phyloP scores from a whole-genome alignment of 2,329 filamentous ascomycete genomes.

The Hymenoscyphus fructigenus region DNA sequence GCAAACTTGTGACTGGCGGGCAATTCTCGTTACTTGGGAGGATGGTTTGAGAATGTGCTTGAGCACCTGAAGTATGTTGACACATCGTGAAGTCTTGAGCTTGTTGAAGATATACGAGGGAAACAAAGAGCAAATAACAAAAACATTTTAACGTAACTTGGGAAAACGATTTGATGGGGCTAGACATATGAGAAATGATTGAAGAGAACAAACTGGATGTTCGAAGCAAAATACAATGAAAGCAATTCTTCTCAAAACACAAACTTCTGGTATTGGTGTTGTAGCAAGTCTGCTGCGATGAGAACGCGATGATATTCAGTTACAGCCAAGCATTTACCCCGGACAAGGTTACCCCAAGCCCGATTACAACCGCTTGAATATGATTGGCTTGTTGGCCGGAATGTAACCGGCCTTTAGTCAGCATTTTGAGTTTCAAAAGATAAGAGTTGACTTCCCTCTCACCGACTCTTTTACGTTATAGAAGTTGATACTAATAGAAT shows the following conservation, averaged over 20 bases:
- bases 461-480: too few species aligned
- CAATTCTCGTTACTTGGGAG: neutral
- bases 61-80: neutral
- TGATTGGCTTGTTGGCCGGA: constrained; percentile 5
- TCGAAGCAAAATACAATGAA: neutral
- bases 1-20: neutral
- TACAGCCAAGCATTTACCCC: neutral
- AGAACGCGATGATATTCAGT: neutral
- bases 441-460: neutral
- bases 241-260: neutral
- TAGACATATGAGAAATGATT: neutral
- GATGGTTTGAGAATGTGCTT: neutral
- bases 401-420: constrained; percentile 2
- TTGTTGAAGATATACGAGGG: neutral
- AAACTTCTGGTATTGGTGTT: neutral
- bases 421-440: neutral
- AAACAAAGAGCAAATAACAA: neutral
- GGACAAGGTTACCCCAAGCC: neutral
- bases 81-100: neutral
- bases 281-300: neutral
- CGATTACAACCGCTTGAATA: neutral
- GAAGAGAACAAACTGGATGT: neutral
- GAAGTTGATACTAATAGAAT: neutral
- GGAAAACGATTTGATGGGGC: neutral
- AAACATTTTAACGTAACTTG: neutral